Evolutionary conservation across 768 basidiomycete genomes (phyloP).

Genomic region (Psilocybe tampanensis): DNA sequence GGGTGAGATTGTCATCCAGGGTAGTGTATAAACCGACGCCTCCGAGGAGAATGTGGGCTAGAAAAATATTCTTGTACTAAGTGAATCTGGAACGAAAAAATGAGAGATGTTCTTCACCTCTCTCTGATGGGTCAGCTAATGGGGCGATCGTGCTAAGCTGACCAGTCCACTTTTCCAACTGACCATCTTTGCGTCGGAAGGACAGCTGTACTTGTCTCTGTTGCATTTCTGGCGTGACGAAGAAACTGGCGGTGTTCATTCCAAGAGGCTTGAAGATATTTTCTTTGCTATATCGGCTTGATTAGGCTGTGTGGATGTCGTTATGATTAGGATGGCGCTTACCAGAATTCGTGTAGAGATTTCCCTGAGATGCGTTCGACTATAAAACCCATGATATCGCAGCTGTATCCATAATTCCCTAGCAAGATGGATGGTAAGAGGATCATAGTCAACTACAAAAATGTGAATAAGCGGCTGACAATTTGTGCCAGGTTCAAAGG

Average conservation of each 20-base stretch:
- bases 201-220: conserved; percentile 23
- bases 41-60: conserved; percentile 28
- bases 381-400: conserved; percentile 28
- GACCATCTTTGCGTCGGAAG: conserved; percentile 23
- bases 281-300: conserved; percentile 25
- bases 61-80: not conserved
- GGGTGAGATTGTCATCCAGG: conserved; percentile 28
- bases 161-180: conserved; percentile 19
- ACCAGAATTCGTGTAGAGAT: conserved; percentile 32
- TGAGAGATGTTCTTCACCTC: conserved; percentile 10
- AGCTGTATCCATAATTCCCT: conserved; percentile 33
- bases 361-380: conserved; percentile 27
- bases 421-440: not conserved
- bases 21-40: conserved; percentile 31
- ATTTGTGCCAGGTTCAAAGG: conserved; percentile 34
- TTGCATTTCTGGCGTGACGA: conserved; percentile 26
- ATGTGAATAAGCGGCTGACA: conserved; percentile 17
- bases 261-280: conserved; percentile 33
- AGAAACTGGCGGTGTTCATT: conserved; percentile 29
- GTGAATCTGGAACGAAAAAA: not conserved
- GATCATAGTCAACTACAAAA: not conserved
- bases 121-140: conserved; percentile 20
- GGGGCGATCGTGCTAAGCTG: conserved; percentile 25
- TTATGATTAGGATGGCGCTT: not conserved
- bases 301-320: conserved; percentile 17